A percentile compares a stretch with the other conserved stretches of the same genome.
Conservation (phyloP, 1,284 basidiomycete genomes). For the Trichosporon inkin region DNA sequence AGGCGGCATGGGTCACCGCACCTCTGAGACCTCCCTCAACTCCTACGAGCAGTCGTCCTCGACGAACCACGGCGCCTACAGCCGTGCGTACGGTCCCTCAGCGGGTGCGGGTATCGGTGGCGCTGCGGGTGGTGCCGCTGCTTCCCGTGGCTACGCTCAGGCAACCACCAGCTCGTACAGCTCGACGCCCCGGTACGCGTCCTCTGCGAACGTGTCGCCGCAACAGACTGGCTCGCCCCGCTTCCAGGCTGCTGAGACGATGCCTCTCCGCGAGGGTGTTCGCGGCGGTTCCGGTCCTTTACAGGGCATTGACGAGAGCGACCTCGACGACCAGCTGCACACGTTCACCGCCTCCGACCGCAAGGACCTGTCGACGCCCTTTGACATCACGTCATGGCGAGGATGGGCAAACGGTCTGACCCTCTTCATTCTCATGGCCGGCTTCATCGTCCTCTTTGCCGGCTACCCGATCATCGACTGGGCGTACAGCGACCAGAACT, state of each 20-base stretch:
- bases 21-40: slow-evolving; percentile 33
- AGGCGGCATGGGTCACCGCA: slow-evolving; percentile 34
- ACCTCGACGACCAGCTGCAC: slow-evolving; percentile 58
- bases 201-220: slow-evolving; percentile 1
- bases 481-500: slow-evolving; percentile 48
- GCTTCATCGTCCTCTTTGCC: slow-evolving; percentile 63
- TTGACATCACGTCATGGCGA: slow-evolving; percentile 40
- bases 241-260: background rate
- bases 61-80: background rate
- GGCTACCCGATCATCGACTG: slow-evolving; percentile 70
- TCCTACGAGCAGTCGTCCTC: slow-evolving; percentile 25
- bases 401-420: slow-evolving; percentile 57
- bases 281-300: background rate
- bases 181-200: slow-evolving; percentile 13
- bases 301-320: slow-evolving; percentile 36
- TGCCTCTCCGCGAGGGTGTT: background rate
- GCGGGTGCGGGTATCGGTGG: slow-evolving; percentile 5
- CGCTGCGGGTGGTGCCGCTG: background rate
- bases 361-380: slow-evolving; percentile 49
- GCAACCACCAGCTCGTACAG: slow-evolving; percentile 1
- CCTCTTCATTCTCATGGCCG: slow-evolving; percentile 49
- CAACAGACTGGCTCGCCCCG: background rate
- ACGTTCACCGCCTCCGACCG: slow-evolving; percentile 49
- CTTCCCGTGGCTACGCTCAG: slow-evolving; percentile 8
- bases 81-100: slow-evolving; percentile 2